These are phyloP conservation scores for Corinectria fuckeliana DNA, from an alignment of 2,329 filamentous ascomycete species.

Conservation along the genomic window DNA sequence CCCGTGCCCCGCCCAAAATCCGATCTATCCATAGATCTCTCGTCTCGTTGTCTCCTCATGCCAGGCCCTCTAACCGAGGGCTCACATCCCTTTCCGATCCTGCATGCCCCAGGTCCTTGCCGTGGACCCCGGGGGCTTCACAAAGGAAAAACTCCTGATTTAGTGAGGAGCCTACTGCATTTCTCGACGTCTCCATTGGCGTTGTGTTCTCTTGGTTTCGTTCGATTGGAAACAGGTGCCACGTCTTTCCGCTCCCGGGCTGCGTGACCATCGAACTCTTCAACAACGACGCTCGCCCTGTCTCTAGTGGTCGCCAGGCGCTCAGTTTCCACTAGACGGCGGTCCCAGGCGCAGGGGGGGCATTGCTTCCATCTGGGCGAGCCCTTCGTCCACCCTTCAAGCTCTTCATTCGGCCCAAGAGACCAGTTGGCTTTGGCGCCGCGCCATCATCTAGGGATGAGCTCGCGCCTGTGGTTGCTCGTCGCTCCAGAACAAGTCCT, in stretches of 20 bases:
- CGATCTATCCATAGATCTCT: not conserved
- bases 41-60: conserved; percentile 24
- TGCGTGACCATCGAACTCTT: conserved; percentile 4
- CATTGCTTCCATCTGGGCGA: conserved; percentile 44
- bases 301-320: conserved; percentile 31
- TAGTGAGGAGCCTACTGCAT: conserved; percentile 7
- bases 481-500: conserved; percentile 63
- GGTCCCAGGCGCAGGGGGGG: conserved; percentile 48
- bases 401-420: conserved; percentile 82
- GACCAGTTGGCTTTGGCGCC: conserved; percentile 61
- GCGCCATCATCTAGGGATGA: conserved; percentile 48
- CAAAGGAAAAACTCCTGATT: conserved; percentile 30
- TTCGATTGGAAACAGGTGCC: conserved; percentile 8
- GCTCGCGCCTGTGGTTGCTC: conserved; percentile 65
- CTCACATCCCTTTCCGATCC: not conserved
- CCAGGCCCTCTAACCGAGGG: conserved; percentile 14
- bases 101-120: not conserved
- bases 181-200: conserved; percentile 23
- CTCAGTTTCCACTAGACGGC: conserved; percentile 46
- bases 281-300: conserved; percentile 21
- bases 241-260: conserved; percentile 11
- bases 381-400: conserved; percentile 71
- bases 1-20: conserved; percentile 1
- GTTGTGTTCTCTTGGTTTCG: conserved; percentile 33
- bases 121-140: conserved; percentile 12